Conservation (phyloP, 169 alveolate species). For the Plasmodium knowlesi region DNA sequence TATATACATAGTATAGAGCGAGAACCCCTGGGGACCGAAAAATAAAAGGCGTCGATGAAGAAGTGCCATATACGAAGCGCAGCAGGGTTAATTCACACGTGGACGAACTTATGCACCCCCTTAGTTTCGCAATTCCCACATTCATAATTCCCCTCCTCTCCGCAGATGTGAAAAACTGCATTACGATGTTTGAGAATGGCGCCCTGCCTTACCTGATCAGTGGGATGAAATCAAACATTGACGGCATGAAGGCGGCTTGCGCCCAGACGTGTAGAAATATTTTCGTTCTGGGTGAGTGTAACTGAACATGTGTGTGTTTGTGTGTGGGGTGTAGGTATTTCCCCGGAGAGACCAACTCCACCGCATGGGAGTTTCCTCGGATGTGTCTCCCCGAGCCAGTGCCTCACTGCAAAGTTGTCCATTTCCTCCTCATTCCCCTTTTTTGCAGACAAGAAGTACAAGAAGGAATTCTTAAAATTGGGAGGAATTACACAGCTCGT, state of each 20-base stretch:
- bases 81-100: not conserved
- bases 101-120: not conserved
- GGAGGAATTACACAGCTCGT: slow-evolving; percentile 90
- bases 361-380: not conserved
- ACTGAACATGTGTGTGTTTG: not conserved
- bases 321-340: not conserved
- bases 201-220: slow-evolving; percentile 89
- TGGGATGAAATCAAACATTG: slow-evolving; percentile 89
- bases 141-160: not conserved
- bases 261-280: slow-evolving; percentile 93
- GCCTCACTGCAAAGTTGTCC: not conserved
- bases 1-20: not conserved
- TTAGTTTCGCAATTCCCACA: not conserved
- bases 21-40: not conserved
- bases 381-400: not conserved
- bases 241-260: slow-evolving; percentile 93
- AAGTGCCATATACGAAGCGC: not conserved
- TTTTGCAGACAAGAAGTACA: slow-evolving; percentile 83
- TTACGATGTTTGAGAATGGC: slow-evolving; percentile 89
- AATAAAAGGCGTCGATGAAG: not conserved
- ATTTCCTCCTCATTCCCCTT: not conserved
- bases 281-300: slow-evolving; percentile 84
- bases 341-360: not conserved
- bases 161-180: slow-evolving; percentile 86
- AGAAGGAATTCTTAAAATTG: slow-evolving; percentile 88